Evolutionary conservation across 805 yeast genomes (phyloP).

Genomic region (Wickerhamomyces kurtzmanii): DNA sequence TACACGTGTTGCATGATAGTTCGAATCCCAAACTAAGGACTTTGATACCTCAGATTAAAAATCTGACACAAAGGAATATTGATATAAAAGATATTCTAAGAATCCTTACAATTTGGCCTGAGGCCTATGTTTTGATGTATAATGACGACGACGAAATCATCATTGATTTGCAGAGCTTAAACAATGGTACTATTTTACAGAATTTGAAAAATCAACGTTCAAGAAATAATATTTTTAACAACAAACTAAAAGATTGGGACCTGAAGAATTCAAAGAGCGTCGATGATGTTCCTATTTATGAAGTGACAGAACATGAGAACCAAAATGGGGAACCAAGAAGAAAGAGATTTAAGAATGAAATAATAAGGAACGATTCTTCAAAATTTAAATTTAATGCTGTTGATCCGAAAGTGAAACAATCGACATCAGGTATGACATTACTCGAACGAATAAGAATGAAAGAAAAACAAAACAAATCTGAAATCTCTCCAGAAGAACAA

Average conservation of each 20-base stretch:
- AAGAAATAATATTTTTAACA: conserved; percentile 5
- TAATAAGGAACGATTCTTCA: conserved; percentile 20
- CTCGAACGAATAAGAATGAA: conserved; percentile 29
- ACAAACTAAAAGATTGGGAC: conserved; percentile 10
- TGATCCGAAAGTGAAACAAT: conserved; percentile 13
- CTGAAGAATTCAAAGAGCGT: conserved; percentile 1
- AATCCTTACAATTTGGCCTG: conserved; percentile 12
- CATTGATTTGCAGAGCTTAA: conserved; percentile 10
- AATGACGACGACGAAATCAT: conserved; percentile 9
- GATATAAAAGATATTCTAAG: conserved; percentile 8
- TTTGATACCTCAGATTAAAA: conserved; percentile 8
- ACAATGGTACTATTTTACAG: conserved; percentile 4
- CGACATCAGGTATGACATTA: conserved; percentile 15
- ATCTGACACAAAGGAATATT: conserved; percentile 4
- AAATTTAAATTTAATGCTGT: conserved; percentile 23
- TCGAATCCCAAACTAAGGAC: conserved; percentile 10
- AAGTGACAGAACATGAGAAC: not conserved
- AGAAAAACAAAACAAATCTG: conserved; percentile 17
- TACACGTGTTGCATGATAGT: conserved; percentile 7
- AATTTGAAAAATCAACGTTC: conserved; percentile 3
- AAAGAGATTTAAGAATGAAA: conserved; percentile 9
- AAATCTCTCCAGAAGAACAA: conserved; percentile 14
- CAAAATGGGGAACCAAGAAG: conserved; percentile 4
- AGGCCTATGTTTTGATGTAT: conserved; percentile 6
- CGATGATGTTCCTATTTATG: conserved; percentile 8